These are phyloP conservation scores for Benincasa hispida DNA, from an alignment of 306 rosid species.

Conservation along the genomic window DNA sequence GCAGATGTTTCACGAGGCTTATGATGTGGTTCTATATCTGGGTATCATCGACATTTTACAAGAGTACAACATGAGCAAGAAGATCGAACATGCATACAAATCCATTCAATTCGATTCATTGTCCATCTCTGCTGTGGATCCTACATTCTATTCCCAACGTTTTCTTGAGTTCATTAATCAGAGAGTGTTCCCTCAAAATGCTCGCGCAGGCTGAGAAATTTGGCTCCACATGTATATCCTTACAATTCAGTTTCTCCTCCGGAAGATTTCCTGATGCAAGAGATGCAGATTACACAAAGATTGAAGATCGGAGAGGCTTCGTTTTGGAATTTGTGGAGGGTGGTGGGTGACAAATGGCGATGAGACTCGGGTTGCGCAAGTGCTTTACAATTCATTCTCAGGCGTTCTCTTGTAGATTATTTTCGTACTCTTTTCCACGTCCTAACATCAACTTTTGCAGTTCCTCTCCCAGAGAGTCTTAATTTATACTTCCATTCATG, in stretches of 20 bases:
- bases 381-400: conserved; percentile 3
- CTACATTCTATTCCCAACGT: conserved; percentile 84
- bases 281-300: background rate
- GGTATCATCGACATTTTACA: conserved; percentile 95
- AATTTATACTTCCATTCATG: background rate
- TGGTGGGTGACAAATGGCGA: background rate
- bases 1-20: conserved; percentile 55
- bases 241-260: background rate
- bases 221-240: conserved; percentile 1
- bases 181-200: conserved; percentile 70
- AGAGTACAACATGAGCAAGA: conserved; percentile 84
- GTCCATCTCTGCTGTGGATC: conserved; percentile 89
- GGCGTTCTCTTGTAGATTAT: background rate
- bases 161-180: conserved; percentile 69
- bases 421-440: background rate
- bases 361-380: background rate
- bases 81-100: conserved; percentile 82
- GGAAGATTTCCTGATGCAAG: background rate
- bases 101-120: conserved; percentile 81
- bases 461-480: background rate
- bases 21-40: conserved; percentile 86
- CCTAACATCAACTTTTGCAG: background rate
- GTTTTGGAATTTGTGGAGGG: background rate
- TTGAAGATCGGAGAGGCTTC: background rate
- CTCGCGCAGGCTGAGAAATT: conserved; percentile 19